phyloP scores from a whole-genome alignment of 495 filamentous ascomycete species.

The Penicillium waksmanii region DNA sequence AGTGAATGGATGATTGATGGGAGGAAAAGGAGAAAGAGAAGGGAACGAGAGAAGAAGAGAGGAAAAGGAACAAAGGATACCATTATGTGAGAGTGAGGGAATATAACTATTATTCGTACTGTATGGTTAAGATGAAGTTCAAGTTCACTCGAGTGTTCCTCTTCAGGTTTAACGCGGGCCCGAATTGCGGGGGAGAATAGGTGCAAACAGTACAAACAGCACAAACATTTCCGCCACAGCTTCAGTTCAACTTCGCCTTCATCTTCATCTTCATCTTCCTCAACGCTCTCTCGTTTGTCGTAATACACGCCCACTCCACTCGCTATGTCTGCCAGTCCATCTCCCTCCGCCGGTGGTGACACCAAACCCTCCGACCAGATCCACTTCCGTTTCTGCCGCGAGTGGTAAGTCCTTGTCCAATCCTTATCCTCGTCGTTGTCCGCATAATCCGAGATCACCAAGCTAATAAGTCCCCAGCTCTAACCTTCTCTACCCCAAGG shows the following conservation, averaged over 20 bases:
- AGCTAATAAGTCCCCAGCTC: constrained; percentile 56
- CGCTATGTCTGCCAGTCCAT: constrained; percentile 62
- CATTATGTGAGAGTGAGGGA: constrained; percentile 13
- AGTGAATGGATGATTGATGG: constrained; percentile 1
- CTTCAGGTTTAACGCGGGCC: too few relatives aligned
- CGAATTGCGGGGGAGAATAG: constrained; percentile 29
- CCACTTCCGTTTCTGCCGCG: constrained; percentile 94
- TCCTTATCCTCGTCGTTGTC: not conserved
- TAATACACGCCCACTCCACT: not conserved
- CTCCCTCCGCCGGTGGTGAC: constrained; percentile 57
- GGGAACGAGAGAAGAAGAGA: too few relatives aligned
- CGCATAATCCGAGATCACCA: not conserved
- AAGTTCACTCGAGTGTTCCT: too few relatives aligned
- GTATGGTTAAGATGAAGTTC: too few relatives aligned
- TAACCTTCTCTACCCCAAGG: constrained; percentile 97
- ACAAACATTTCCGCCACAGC: constrained; percentile 16
- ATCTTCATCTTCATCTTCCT: not conserved
- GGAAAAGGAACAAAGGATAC: constrained; percentile 3
- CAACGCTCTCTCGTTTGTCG: not conserved
- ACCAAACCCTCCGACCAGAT: constrained; percentile 73
- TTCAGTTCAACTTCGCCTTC: not conserved
- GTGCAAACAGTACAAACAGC: constrained; percentile 28
- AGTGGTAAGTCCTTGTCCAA: constrained; percentile 66
- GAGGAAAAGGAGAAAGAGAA: too few relatives aligned
- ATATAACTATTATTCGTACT: not conserved